Base-by-base conservation (phyloP, 2,329 filamentous ascomycete genomes). In the Epichloe gansuensis region DNA sequence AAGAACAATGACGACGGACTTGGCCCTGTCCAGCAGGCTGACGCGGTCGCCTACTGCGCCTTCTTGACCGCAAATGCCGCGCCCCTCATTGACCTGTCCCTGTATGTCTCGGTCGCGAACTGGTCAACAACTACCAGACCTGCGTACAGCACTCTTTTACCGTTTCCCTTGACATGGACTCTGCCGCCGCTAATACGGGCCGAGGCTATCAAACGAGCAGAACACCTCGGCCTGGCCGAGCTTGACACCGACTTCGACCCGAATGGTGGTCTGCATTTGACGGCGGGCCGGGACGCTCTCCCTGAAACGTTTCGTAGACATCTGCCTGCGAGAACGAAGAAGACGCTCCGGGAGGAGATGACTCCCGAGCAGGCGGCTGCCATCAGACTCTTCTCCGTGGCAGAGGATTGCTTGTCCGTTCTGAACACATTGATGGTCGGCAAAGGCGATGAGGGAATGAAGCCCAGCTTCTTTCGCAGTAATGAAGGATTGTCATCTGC, bases 31-130 rank as follows among this genome's bases (percentile, higher is more conserved):
- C 71, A 74, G 59, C 60, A 61, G 38, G 76, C 76, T 25, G 75
- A 80, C 60, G 58, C 63, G 47, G 62, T 72, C 57, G 80, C 74
- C 55, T 75, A 77, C 68, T 73, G 79, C 38, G 78, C 87, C 56
- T 90, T 90, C 67, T 71, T 96, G 58, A 75, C 82, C 64, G 78
- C 82, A 27, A 82, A 84, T 53, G 87, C 85, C n/a, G 81, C 83
- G 48, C 81, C 85, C 35, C 78, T 97, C 54, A 67, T 96, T 60
- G 87, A 94, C 60, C 81, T 96, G 53, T 90, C 84, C 49, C 83
- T 97, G 59, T 97, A 94, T 67, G 85, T 93, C 56, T 93, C 89
- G 35, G 87, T 85, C 53, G 81, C 89, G 57, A 96, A 97, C 71
- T 98, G 93, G 78, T 75, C 82, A 51, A 73, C 76, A 43, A 72